Evolutionary conservation across 169 alveolate species (phyloP).

Genomic region (Toxoplasma gondii): DNA sequence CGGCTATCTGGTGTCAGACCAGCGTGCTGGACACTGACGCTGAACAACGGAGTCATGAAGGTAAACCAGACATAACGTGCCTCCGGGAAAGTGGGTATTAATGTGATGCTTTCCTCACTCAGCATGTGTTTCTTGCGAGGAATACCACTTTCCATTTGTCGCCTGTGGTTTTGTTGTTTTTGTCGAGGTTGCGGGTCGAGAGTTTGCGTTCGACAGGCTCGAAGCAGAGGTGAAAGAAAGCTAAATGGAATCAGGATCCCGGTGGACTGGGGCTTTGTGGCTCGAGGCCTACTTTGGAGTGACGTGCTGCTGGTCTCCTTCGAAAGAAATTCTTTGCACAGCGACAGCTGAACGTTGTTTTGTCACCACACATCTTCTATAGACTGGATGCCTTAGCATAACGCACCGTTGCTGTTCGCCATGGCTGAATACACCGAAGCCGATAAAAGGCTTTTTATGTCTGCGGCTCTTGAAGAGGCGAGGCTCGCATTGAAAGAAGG

Average conservation of each 20-base stretch:
- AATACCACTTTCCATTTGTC: not conserved
- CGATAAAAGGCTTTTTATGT: conserved; percentile 33
- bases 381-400: not conserved
- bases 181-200: conserved; percentile 23
- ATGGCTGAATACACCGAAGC: not conserved
- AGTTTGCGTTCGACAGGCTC: conserved; percentile 13
- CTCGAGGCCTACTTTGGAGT: not conserved
- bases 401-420: not conserved
- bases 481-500: conserved; percentile 37
- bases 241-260: not conserved
- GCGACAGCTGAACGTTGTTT: not conserved
- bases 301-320: not conserved
- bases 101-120: not conserved
- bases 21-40: conserved; percentile 30
- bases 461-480: conserved; percentile 46
- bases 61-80: not conserved
- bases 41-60: conserved; percentile 25
- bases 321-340: too few relatives aligned
- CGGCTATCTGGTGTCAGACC: conserved; percentile 13
- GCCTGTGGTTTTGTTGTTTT: not conserved
- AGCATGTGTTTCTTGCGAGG: not conserved
- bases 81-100: not conserved
- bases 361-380: not conserved
- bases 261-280: not conserved
- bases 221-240: conserved; percentile 38